Evolutionary conservation across 2,329 filamentous ascomycete species (phyloP).

Genomic region (Thielaviopsis punctulata): DNA sequence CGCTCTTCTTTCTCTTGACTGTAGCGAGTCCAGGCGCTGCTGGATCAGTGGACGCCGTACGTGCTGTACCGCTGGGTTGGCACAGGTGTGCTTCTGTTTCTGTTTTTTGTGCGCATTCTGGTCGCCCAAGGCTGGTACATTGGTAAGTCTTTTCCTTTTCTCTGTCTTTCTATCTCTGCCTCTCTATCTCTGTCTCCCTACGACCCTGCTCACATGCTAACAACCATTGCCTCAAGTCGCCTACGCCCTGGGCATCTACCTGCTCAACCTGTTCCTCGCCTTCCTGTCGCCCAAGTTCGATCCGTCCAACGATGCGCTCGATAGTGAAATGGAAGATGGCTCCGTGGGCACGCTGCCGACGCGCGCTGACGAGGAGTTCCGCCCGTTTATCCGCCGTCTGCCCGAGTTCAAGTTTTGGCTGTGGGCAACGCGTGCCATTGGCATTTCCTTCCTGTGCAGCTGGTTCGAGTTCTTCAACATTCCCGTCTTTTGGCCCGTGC

Average conservation of each 20-base stretch:
- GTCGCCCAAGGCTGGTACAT: conserved; percentile 98
- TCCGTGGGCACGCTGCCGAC: conserved; percentile 68
- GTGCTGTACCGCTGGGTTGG: conserved; percentile 78
- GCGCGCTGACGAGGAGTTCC: conserved; percentile 94
- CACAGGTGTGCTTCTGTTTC: conserved; percentile 54
- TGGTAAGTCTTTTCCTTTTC: conserved; percentile 34
- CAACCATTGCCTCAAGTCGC: conserved; percentile 44
- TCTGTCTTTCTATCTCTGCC: not conserved
- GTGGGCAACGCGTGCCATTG: conserved; percentile 72
- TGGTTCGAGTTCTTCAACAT: conserved; percentile 94
- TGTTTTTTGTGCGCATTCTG: conserved; percentile 83
- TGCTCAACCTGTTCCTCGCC: conserved; percentile 95
- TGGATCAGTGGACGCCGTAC: conserved; percentile 86
- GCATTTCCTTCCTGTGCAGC: conserved; percentile 69
- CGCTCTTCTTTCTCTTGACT: not conserved
- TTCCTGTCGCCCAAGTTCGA: conserved; percentile 98
- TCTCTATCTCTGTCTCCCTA: not conserved
- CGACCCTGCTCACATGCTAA: conserved; percentile 1
- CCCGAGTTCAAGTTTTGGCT: conserved; percentile 99
- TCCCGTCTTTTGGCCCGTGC: conserved; percentile 95
- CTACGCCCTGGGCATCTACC: conserved; percentile 95
- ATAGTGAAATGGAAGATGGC: conserved; percentile 94
- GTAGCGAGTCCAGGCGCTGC: conserved; percentile 82
- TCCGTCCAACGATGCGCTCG: conserved; percentile 75
- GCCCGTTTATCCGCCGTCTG: conserved; percentile 85